A percentile compares a stretch with the other conserved stretches of the same genome.
phyloP scores from a whole-genome alignment of 345 rosid genomes.

The Salix brachista region DNA sequence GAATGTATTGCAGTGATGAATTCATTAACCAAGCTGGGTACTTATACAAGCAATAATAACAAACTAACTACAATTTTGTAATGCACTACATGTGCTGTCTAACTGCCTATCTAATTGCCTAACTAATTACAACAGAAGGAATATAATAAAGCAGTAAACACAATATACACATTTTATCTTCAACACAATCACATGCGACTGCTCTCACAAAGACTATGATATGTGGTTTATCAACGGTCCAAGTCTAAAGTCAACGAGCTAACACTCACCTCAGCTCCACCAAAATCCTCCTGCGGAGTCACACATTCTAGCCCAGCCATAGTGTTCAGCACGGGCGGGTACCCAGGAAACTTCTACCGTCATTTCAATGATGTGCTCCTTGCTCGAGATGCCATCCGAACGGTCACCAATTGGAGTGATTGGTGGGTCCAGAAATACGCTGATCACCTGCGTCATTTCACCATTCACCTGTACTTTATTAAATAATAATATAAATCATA shows the following conservation, averaged over 20 bases:
- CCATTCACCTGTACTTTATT: neutral
- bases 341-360: constrained; percentile 36
- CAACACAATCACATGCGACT: constrained; percentile 42
- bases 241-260: constrained; percentile 37
- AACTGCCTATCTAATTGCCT: too few relatives aligned
- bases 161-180: too few relatives aligned
- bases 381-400: constrained; percentile 23
- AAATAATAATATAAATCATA: too few relatives aligned
- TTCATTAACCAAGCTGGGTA: too few relatives aligned
- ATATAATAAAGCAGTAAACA: too few relatives aligned
- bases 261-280: constrained; percentile 18
- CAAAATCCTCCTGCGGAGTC: constrained; percentile 17
- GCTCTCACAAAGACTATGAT: constrained; percentile 27
- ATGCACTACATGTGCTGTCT: too few relatives aligned
- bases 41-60: too few relatives aligned
- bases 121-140: too few relatives aligned
- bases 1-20: too few relatives aligned
- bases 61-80: too few relatives aligned
- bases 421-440: constrained; percentile 27
- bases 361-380: constrained; percentile 30
- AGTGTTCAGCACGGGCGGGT: constrained; percentile 33
- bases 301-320: constrained; percentile 29
- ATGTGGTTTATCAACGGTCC: constrained; percentile 28
- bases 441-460: constrained; percentile 8
- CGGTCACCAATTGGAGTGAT: constrained; percentile 10